Evolutionary conservation across 345 rosid species (phyloP).

Genomic region (Hevea brasiliensis): DNA sequence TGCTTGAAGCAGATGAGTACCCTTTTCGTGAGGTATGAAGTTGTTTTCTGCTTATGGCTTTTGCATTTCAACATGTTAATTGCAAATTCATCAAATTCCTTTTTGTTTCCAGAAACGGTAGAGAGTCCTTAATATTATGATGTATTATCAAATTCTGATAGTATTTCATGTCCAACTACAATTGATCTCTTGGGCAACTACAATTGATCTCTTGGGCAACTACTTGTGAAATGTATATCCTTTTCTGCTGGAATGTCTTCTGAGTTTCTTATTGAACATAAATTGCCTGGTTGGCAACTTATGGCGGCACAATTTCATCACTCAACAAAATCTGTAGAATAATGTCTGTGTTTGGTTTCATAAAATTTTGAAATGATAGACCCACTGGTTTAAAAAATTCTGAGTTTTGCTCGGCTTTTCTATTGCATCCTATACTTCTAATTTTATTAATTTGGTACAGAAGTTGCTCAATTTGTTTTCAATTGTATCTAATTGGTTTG

Average conservation of each 20-base stretch:
- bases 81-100: background rate
- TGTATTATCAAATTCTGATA: background rate
- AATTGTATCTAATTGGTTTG: no score
- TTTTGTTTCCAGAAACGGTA: background rate
- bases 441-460: no score
- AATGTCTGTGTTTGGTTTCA: background rate
- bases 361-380: no score
- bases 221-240: no score
- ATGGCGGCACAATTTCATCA: background rate
- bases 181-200: background rate
- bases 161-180: background rate
- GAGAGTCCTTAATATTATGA: background rate
- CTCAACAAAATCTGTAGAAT: background rate
- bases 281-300: background rate
- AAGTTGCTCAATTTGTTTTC: no score
- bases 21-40: conserved; percentile 74
- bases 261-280: background rate
- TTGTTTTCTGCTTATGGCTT: no score
- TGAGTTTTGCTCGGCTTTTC: no score
- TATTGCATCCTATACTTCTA: no score
- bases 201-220: background rate
- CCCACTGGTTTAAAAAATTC: no score
- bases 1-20: conserved; percentile 88
- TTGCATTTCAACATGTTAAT: background rate
- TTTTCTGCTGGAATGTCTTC: background rate